Conservation (phyloP, 495 filamentous ascomycete genomes). For the Evernia prunastri region DNA sequence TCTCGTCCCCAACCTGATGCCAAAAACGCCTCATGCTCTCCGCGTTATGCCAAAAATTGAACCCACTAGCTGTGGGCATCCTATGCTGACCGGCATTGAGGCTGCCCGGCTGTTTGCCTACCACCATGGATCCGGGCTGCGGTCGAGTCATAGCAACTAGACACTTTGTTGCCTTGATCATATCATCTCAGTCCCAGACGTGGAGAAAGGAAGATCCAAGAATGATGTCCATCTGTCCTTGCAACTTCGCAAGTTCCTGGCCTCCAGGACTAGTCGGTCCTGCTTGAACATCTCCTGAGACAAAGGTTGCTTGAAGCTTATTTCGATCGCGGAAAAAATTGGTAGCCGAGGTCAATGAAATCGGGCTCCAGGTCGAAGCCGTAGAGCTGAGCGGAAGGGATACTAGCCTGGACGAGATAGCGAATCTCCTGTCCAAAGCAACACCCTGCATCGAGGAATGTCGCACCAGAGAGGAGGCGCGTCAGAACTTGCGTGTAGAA, state of each 20-base stretch:
- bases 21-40: slow-evolving; percentile 45
- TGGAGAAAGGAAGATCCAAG: slow-evolving; percentile 53
- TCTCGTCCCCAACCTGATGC: slow-evolving; percentile 37
- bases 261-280: too few relatives aligned
- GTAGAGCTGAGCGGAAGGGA: slow-evolving; percentile 34
- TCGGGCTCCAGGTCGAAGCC: slow-evolving; percentile 42
- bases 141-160: slow-evolving; percentile 25
- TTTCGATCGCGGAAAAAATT: slow-evolving; percentile 45
- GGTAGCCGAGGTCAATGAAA: slow-evolving; percentile 48
- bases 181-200: slow-evolving; percentile 48
- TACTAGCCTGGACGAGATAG: slow-evolving; percentile 40
- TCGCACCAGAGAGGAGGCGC: slow-evolving; percentile 34
- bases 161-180: slow-evolving; percentile 40
- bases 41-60: slow-evolving; percentile 41
- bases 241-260: slow-evolving; percentile 30
- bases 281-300: slow-evolving; percentile 39
- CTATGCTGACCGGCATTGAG: not conserved
- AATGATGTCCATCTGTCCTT: slow-evolving; percentile 49
- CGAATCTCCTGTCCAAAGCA: slow-evolving; percentile 44
- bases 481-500: slow-evolving; percentile 38
- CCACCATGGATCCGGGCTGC: not conserved
- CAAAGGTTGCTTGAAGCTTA: slow-evolving; percentile 26
- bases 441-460: slow-evolving; percentile 44
- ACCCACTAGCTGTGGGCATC: slow-evolving; percentile 11
- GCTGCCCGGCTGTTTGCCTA: slow-evolving; percentile 11